These are phyloP conservation scores for Microdochium bolleyi DNA, from an alignment of 2,329 filamentous ascomycete genomes.

Conservation along the genomic window DNA sequence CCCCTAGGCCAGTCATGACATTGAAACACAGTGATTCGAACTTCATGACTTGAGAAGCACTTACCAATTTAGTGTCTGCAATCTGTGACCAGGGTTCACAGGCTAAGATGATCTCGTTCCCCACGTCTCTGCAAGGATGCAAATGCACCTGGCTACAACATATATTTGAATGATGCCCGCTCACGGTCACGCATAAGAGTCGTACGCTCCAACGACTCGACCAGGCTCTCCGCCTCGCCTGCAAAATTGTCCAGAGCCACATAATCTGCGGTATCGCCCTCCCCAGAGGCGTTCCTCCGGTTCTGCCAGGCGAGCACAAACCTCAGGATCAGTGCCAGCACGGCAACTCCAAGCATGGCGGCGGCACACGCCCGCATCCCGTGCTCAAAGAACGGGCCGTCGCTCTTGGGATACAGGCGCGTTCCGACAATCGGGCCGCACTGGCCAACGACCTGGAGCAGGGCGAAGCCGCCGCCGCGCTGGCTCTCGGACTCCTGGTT, in stretches of 20 bases:
- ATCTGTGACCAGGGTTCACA: too few relatives aligned
- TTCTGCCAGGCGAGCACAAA: slow-evolving; percentile 46
- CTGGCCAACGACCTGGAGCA: slow-evolving; percentile 77
- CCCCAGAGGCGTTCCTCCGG: slow-evolving; percentile 25
- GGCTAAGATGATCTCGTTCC: too few relatives aligned
- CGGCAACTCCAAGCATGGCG: slow-evolving; percentile 54
- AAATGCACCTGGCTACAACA: not conserved
- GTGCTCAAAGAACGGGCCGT: slow-evolving; percentile 52
- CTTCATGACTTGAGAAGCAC: too few relatives aligned
- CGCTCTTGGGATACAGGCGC: slow-evolving; percentile 51
- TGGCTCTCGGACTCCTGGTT: slow-evolving; percentile 65
- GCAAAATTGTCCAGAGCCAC: not conserved
- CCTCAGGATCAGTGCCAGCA: slow-evolving; percentile 45
- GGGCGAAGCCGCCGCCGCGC: slow-evolving; percentile 68
- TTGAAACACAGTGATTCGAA: too few relatives aligned
- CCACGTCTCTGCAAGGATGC: too few relatives aligned
- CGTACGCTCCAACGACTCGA: not conserved
- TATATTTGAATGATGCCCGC: not conserved
- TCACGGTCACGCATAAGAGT: not conserved
- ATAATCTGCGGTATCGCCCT: not conserved
- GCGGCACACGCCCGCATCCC: slow-evolving; percentile 57
- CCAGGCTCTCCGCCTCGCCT: not conserved
- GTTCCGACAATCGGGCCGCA: slow-evolving; percentile 67
- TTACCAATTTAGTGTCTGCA: too few relatives aligned
- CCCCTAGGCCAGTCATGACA: too few relatives aligned